Conservation (phyloP, 257 asterid genomes). For the Solanum ossicruentum region DNA sequence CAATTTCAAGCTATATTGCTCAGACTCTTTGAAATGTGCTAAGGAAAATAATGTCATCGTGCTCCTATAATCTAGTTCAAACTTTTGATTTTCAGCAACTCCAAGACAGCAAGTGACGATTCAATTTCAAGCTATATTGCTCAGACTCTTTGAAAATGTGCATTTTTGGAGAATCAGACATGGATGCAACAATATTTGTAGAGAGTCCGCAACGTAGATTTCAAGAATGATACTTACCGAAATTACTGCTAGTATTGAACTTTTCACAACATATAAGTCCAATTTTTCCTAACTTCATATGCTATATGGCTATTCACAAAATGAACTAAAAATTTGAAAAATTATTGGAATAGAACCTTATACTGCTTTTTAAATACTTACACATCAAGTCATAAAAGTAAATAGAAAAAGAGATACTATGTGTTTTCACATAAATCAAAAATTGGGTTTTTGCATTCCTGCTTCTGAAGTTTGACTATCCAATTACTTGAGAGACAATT, state of each 20-base stretch:
- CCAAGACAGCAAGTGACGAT: background rate
- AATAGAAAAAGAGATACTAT: background rate
- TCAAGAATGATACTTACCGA: background rate
- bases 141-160: background rate
- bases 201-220: background rate
- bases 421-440: background rate
- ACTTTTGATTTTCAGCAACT: background rate
- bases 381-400: background rate
- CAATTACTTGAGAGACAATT: background rate
- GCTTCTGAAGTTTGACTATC: background rate
- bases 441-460: background rate
- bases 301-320: background rate
- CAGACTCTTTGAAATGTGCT: too few relatives aligned
- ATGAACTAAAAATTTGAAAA: background rate
- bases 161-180: background rate
- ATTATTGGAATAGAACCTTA: background rate
- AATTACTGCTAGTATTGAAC: background rate
- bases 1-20: background rate
- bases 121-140: background rate
- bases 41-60: background rate
- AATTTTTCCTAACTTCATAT: background rate
- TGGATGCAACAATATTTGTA: background rate
- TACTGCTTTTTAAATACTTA: background rate
- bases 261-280: too few relatives aligned
- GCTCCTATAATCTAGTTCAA: background rate